Evolutionary conservation across 2,329 filamentous ascomycete species (phyloP).

Genomic region (Cladosporium sp.): DNA sequence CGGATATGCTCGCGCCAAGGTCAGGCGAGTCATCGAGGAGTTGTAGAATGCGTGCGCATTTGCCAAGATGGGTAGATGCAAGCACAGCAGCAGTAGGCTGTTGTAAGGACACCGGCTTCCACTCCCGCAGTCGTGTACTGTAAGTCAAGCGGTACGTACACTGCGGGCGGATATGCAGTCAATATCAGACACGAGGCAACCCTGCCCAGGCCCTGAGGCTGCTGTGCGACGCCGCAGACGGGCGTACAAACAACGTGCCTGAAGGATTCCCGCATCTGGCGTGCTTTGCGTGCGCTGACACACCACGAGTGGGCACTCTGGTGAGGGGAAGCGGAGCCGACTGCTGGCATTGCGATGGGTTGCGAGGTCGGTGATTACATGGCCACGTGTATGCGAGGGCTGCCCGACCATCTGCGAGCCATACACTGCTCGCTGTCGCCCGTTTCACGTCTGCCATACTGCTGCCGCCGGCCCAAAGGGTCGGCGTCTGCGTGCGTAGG

Average conservation of each 20-base stretch:
- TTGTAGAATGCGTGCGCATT: not conserved
- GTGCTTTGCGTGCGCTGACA: conserved; percentile 13
- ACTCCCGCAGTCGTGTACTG: not conserved
- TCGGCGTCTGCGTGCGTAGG: not conserved
- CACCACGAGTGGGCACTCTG: not conserved
- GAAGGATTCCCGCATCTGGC: not conserved
- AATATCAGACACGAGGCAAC: conserved; percentile 19
- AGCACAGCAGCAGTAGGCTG: not conserved
- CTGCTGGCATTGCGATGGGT: not conserved
- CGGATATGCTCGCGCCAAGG: conserved; percentile 15
- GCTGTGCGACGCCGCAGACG: conserved; percentile 13
- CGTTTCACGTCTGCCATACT: not conserved
- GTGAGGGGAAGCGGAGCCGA: conserved; percentile 17
- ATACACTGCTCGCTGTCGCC: not conserved
- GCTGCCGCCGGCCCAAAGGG: conserved; percentile 6
- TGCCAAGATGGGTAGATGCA: not conserved
- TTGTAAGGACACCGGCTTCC: not conserved
- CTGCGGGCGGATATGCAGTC: conserved; percentile 14
- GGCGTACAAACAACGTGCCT: conserved; percentile 17
- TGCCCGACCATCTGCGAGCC: not conserved
- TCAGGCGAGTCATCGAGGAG: conserved; percentile 15
- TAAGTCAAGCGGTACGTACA: conserved; percentile 4
- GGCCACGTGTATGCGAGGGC: conserved; percentile 6
- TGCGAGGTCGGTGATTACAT: conserved; percentile 4
- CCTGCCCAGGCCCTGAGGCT: conserved; percentile 2